A percentile compares a stretch with the other conserved stretches of the same genome.
Conservation (phyloP, 495 filamentous ascomycete genomes). For the Trichoderma parareesei region DNA sequence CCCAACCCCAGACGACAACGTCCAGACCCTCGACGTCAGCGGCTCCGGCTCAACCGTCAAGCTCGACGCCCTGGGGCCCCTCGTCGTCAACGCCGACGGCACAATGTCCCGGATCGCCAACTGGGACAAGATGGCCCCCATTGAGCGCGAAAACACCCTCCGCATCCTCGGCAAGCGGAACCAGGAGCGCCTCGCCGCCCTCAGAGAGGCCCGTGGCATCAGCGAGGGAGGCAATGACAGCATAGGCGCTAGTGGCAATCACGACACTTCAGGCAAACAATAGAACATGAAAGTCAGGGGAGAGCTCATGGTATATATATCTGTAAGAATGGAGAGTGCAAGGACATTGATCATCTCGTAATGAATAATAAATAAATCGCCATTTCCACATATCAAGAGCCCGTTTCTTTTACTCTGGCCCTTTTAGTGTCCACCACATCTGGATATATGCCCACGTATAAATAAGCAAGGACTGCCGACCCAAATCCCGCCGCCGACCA, state of each 20-base stretch:
- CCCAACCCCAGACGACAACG: constrained; percentile 13
- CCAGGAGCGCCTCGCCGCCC: constrained; percentile 46
- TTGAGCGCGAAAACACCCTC: constrained; percentile 53
- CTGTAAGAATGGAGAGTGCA: not conserved
- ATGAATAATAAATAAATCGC: not conserved
- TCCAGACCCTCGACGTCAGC: constrained; percentile 37
- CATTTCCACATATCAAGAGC: not conserved
- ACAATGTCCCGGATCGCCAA: constrained; percentile 57
- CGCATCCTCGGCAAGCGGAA: constrained; percentile 57
- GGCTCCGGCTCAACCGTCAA: constrained; percentile 41
- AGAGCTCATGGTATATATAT: not conserved
- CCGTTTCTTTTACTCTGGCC: constrained; percentile 3
- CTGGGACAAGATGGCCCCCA: constrained; percentile 58
- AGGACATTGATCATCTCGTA: not conserved
- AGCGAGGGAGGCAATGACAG: constrained; percentile 12
- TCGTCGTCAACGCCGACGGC: constrained; percentile 62
- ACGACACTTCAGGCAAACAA: constrained; percentile 6
- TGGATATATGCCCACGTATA: constrained; percentile 4
- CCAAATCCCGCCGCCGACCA: not conserved
- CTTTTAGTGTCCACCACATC: not conserved
- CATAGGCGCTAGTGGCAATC: constrained; percentile 11
- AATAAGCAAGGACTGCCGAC: not conserved
- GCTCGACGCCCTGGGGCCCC: constrained; percentile 54
- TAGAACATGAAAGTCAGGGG: not conserved
- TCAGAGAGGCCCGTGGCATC: constrained; percentile 30